Evolutionary conservation across 1,139 yeast species (phyloP), one percentile per base, ranked within the genome.

Genomic region (Pichiaceae sp.): DNA sequence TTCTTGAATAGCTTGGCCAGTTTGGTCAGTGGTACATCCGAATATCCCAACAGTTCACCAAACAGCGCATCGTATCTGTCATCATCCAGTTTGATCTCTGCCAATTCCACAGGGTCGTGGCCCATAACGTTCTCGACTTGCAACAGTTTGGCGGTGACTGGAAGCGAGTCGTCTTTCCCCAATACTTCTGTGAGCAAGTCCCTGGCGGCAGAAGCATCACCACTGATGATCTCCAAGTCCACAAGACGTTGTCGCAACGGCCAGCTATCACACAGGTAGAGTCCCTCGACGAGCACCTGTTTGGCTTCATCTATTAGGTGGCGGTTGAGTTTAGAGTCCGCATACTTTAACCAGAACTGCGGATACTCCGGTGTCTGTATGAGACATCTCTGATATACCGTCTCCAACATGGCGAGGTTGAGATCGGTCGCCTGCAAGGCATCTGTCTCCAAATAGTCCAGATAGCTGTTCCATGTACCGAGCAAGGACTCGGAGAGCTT

Each of bases 341-440:
- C 60, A 49, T 74, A 80, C 36, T 75, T 68, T 19, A 78, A 52
- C 89, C 93, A 83, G 32, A 82, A 62, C 28, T 60, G 62, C 2
- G 73, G 70, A 44, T 78, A 72, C 12, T 60, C 53, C 0, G 78
- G 75, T 3, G 77, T 66, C 0, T 72, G 59, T 4, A 75, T 62
- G 4, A 80, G 43, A 34, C 80, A 72, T 39, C 89, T 58, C 45
- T 77, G 80, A 49, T 77, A 84, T 1, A 70, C 51, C 26, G 70
- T 61, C 9, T 56, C 55, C 4, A 70, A 50, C 18, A 61, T 49
- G 2, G 49, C 50, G 2, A 53, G 54, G 35, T 53, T 53, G 5
- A 49, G 47, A 20, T 39, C 42, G 16, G 45, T 26, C 7, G 37
- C 24, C 31, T 46, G 49, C n/a, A 54, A 32, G 19, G 43, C 45